These are phyloP conservation scores for Beauveria pseudobassiana DNA, from an alignment of 2,329 filamentous ascomycete genomes.

Conservation along the genomic window DNA sequence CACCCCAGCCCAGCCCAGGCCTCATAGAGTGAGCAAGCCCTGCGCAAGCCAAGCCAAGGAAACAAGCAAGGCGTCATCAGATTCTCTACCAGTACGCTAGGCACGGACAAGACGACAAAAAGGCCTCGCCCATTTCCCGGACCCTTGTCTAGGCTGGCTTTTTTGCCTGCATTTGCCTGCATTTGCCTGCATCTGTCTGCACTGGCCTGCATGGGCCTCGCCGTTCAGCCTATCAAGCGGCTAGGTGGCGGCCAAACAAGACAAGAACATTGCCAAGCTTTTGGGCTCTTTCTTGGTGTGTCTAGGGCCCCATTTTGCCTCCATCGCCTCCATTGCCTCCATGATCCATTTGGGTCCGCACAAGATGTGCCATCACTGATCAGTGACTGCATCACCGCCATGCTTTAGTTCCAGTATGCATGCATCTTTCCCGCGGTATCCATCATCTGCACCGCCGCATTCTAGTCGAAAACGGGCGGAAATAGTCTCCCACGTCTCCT, in stretches of 20 bases:
- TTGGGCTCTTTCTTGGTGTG: background rate
- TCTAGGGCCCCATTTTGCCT: background rate
- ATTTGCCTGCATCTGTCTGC: background rate
- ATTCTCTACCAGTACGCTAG: background rate
- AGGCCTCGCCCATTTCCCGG: slow-evolving; percentile 10
- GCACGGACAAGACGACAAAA: slow-evolving; percentile 6
- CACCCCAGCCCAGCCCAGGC: too few relatives aligned
- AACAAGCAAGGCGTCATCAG: slow-evolving; percentile 4
- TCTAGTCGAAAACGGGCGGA: too few relatives aligned
- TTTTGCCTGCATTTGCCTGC: background rate
- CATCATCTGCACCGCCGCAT: too few relatives aligned
- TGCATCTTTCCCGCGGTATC: too few relatives aligned
- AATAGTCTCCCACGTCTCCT: too few relatives aligned
- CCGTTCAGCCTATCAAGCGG: background rate
- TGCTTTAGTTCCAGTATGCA: too few relatives aligned
- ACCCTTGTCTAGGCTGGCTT: slow-evolving; percentile 6
- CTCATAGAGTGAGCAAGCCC: too few relatives aligned
- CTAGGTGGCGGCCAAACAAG: slow-evolving; percentile 3
- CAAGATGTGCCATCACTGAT: too few relatives aligned
- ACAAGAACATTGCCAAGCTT: slow-evolving; percentile 11
- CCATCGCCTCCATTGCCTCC: background rate
- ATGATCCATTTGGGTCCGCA: background rate
- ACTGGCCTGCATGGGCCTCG: background rate
- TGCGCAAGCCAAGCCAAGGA: background rate
- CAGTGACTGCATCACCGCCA: too few relatives aligned